Evolutionary conservation across 192 early-diverging fungal genomes (phyloP), one percentile per base, ranked within the genome.

Genomic region (Gigaspora rosea): DNA sequence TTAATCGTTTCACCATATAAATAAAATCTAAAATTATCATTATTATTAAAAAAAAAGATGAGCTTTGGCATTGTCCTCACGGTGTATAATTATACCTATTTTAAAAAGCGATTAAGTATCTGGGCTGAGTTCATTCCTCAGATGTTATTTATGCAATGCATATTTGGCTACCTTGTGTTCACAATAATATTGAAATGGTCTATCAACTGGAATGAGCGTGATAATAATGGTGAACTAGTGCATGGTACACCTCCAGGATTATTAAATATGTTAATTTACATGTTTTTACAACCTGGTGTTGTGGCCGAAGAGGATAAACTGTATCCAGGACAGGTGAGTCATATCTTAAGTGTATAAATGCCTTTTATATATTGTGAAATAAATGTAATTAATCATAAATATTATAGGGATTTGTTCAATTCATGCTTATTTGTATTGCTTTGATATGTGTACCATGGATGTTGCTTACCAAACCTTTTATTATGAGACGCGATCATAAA

Each of bases 201-300:
- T 54, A 92, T 93, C 13, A 84, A 96, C 86, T 99, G 95, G 94
- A 89, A 88, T 67, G 94, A 88, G 64, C 79, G 85, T 51, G 93
- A 94, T 83, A 84, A 82, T 8, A 73, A 72, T 59, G 93, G 93
- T 65, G 78, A 92, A 54, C 47, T 78, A 49, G 75, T 93, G 27
- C 90, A 80, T 41, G 88, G 94, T 84, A 85, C 93, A 49, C 93
- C 97, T 4, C 98, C 98, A 27, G 94, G 94, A 54, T 84, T 99
- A 83, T 87, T 99, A 47, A 99, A 99, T 89, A 97, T 94, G 78
- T 89, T 99, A 76, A 99, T 99, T 81, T 98, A 97, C 85, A 99
- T 99, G 98, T 96, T 99, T 86, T 84, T 99, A 76, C 89, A 91
- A 46, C 98, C 98, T 10, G 98, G 98, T 32, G 83, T 54, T 36